These are phyloP conservation scores for Kingdonia uniflora DNA, from an alignment of 164 flowering plant species.

Conservation along the genomic window DNA sequence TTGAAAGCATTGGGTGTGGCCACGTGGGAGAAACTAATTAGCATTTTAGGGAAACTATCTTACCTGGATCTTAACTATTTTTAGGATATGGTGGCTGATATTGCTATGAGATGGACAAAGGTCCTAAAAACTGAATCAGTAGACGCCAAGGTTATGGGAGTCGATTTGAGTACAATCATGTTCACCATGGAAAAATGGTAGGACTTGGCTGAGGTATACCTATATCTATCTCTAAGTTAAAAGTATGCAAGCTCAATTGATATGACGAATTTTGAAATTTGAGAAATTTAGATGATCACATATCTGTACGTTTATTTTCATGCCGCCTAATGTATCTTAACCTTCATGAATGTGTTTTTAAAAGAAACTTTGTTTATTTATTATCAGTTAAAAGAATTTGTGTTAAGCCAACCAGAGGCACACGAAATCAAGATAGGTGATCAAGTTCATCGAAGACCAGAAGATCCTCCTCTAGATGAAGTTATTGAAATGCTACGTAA, in stretches of 20 bases:
- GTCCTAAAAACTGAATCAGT: conserved; percentile 60
- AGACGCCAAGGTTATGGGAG: conserved; percentile 50
- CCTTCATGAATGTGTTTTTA: not conserved
- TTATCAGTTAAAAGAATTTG: conserved; percentile 64
- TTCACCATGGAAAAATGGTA: conserved; percentile 62
- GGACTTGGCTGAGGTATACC: conserved; percentile 36
- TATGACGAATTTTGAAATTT: too few species aligned
- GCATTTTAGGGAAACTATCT: not conserved
- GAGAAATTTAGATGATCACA: too few species aligned
- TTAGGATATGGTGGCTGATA: conserved; percentile 65
- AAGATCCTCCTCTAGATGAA: conserved; percentile 79
- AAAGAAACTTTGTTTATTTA: not conserved
- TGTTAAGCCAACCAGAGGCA: conserved; percentile 76
- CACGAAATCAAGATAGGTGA: conserved; percentile 95
- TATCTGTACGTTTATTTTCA: too few species aligned
- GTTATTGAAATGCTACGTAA: conserved; percentile 37
- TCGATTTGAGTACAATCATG: conserved; percentile 77
- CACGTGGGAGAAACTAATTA: not conserved
- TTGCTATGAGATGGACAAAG: conserved; percentile 81
- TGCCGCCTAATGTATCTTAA: too few species aligned
- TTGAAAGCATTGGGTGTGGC: too few species aligned
- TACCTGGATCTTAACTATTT: not conserved
- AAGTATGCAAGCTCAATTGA: too few species aligned
- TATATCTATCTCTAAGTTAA: not conserved
- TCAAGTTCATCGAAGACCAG: conserved; percentile 60